Evolutionary conservation across 2,329 filamentous ascomycete genomes (phyloP).

Genomic region (Xylaria hypoxylon): DNA sequence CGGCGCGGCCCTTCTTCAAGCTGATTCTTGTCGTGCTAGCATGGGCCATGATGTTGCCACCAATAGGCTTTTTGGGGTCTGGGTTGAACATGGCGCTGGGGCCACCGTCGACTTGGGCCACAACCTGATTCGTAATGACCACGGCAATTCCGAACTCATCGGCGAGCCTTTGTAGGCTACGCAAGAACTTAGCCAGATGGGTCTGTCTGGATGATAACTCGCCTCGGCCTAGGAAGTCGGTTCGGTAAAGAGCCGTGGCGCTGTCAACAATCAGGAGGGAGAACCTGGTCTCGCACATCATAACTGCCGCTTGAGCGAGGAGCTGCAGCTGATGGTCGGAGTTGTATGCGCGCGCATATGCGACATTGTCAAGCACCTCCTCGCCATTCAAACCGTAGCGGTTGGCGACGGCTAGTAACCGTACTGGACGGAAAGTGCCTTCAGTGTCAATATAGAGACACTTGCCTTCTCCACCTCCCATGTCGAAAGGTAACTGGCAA

Average conservation of each 20-base stretch:
- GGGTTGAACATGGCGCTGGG: conserved; percentile 99
- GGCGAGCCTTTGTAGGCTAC: conserved; percentile 80
- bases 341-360: conserved; percentile 97
- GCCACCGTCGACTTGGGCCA: conserved; percentile 96
- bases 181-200: conserved; percentile 89
- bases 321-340: conserved; percentile 97
- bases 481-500: conserved; percentile 96
- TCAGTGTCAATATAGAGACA: conserved; percentile 99
- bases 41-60: conserved; percentile 98
- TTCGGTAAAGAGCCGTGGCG: conserved; percentile 93
- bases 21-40: conserved; percentile 95
- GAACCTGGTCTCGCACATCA: conserved; percentile 99
- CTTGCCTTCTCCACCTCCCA: conserved; percentile 98
- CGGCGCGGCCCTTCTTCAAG: conserved; percentile 92
- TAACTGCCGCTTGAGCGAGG: conserved; percentile 92
- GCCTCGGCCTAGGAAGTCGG: conserved; percentile 95
- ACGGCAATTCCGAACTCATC: conserved; percentile 95
- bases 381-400: conserved; percentile 95
- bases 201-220: conserved; percentile 95
- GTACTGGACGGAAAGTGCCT: conserved; percentile 94
- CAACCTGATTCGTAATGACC: conserved; percentile 98
- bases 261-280: conserved; percentile 96
- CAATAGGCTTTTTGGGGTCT: conserved; percentile 98
- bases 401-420: conserved; percentile 90
- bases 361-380: conserved; percentile 97